These are phyloP conservation scores for Xylaria multiplex DNA, from an alignment of 2,329 filamentous ascomycete species.

Conservation along the genomic window DNA sequence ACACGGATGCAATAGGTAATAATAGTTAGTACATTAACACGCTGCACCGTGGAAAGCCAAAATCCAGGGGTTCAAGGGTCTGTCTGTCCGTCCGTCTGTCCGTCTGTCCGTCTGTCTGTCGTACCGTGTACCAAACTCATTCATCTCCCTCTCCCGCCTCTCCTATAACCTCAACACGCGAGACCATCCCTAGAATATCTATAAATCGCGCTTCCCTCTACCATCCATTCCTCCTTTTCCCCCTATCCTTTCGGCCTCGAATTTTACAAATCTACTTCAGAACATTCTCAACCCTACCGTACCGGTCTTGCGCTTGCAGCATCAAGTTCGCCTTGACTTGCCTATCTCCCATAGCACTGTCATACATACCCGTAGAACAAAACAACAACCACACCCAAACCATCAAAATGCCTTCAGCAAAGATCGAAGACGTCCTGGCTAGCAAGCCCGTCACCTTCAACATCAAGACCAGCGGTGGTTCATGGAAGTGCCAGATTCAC, in stretches of 20 bases:
- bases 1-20: not conserved
- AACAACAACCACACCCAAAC: conserved; percentile 3
- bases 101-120: not conserved
- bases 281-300: conserved; percentile 1
- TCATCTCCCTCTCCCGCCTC: conserved; percentile 3
- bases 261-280: not conserved
- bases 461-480: conserved; percentile 47
- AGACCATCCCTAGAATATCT: conserved; percentile 19
- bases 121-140: conserved; percentile 17
- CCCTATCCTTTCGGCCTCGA: not conserved
- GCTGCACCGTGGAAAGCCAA: conserved; percentile 5
- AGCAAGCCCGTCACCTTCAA: conserved; percentile 47
- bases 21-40: conserved; percentile 4
- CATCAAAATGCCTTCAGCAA: conserved; percentile 46
- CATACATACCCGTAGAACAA: not conserved
- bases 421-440: conserved; percentile 45
- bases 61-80: conserved; percentile 31
- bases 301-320: conserved; percentile 1
- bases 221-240: conserved; percentile 1
- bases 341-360: not conserved
- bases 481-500: conserved; percentile 49
- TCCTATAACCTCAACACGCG: conserved; percentile 25
- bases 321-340: conserved; percentile 1
- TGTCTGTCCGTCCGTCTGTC: not conserved
- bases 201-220: conserved; percentile 35